phyloP scores from a whole-genome alignment of 192 early-diverging fungal species.

The Ambispora gerdemannii region DNA sequence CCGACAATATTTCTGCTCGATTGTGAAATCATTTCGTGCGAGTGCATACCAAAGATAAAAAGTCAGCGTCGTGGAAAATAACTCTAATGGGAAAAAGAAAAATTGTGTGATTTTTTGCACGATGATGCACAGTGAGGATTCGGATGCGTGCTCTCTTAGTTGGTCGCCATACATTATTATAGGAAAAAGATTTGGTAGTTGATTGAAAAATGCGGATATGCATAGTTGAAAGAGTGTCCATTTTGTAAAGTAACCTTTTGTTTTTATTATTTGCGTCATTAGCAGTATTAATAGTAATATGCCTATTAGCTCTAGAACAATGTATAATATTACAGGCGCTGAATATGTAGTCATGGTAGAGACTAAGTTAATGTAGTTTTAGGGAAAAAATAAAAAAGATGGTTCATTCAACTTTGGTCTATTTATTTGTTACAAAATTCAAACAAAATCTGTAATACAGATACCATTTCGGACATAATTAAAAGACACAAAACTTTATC shows the following conservation, averaged over 20 bases:
- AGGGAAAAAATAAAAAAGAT: no score
- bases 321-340: neutral
- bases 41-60: constrained; percentile 27
- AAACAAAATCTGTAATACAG: no score
- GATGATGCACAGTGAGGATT: neutral
- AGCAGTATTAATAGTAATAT: neutral
- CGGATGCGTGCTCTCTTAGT: neutral
- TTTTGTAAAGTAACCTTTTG: neutral
- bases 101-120: neutral
- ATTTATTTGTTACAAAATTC: no score
- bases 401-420: no score
- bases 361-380: no score
- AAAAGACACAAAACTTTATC: no score
- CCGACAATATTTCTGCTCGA: neutral
- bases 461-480: no score
- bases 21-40: neutral
- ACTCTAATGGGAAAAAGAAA: neutral
- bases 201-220: neutral
- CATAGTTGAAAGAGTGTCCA: constrained; percentile 11
- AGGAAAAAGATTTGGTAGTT: neutral
- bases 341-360: no score
- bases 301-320: neutral
- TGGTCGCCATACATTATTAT: neutral
- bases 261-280: neutral
- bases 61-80: neutral